These are phyloP conservation scores for Lathyrus tuberosus DNA, from an alignment of 306 rosid genomes.

Conservation along the genomic window DNA sequence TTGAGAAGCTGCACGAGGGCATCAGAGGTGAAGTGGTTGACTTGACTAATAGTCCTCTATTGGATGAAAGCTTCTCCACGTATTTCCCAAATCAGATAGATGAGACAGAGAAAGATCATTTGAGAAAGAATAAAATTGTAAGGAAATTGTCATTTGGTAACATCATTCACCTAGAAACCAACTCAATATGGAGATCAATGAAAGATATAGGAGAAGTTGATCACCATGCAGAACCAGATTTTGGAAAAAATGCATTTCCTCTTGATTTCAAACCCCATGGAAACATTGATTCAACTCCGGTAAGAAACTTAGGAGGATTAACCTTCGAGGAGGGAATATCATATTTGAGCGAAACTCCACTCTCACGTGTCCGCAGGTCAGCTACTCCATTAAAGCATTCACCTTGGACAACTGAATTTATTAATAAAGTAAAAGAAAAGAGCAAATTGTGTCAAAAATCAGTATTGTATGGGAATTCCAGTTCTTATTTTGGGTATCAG, in stretches of 20 bases:
- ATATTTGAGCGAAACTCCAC: slow-evolving; percentile 66
- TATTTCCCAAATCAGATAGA: slow-evolving; percentile 43
- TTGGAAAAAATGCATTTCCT: slow-evolving; percentile 43
- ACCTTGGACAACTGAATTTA: slow-evolving; percentile 84
- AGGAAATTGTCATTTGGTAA: slow-evolving; percentile 61
- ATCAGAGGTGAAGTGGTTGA: slow-evolving; percentile 71
- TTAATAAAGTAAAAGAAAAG: slow-evolving; percentile 78
- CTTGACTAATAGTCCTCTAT: slow-evolving; percentile 50
- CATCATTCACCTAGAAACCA: slow-evolving; percentile 41
- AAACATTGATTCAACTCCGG: slow-evolving; percentile 44
- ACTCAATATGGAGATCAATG: slow-evolving; percentile 53
- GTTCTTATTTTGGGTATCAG: slow-evolving; percentile 47
- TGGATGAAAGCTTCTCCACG: slow-evolving; percentile 50
- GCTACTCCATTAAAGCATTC: slow-evolving; percentile 51
- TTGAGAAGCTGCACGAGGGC: slow-evolving; percentile 52
- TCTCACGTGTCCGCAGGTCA: slow-evolving; percentile 66
- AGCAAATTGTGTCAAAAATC: slow-evolving; percentile 68
- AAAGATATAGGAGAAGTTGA: slow-evolving; percentile 43
- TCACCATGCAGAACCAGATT: slow-evolving; percentile 42
- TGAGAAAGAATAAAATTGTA: slow-evolving; percentile 52
- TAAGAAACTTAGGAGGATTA: slow-evolving; percentile 48
- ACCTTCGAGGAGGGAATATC: slow-evolving; percentile 52
- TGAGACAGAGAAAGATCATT: slow-evolving; percentile 50
- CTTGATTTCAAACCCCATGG: slow-evolving; percentile 39
- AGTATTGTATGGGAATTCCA: slow-evolving; percentile 49